Base-by-base conservation (phyloP, 345 rosid genomes). In the Brassica juncea region DNA sequence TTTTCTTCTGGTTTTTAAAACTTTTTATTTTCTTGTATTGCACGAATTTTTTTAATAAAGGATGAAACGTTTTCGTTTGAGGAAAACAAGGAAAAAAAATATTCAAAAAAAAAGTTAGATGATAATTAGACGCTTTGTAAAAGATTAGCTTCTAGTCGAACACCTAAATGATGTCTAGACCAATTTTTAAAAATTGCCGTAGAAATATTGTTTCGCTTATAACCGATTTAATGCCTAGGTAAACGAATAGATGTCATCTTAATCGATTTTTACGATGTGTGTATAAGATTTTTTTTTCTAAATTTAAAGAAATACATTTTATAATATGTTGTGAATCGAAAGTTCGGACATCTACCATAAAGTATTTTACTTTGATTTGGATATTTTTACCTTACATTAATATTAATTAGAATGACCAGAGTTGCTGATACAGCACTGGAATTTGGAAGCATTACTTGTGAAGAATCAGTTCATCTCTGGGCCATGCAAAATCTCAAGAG, bases 361-460 rank as follows among this genome's bases (percentile, higher is more conserved):
- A 35, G 1, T 35, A 35, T 35, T 35, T 35, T 35, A 35, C 10
- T 35, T 35, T 35, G 42, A 35, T 35, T 35, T 35, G 10, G 42
- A 35, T 35, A 35, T 10, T 35, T 35, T 35, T 35, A 6, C 9
- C 39, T 35, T 35, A 35, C 4, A 31, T 31, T 31, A 31, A 31
- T 31, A 31, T 31, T 3, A 31, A 19, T 19, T 19, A 19, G 42
- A 35, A 35, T 35, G 7, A 35, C 39, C 39, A 28, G 39, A 7
- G 7, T 34, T 8, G 8, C 42, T 35, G 42, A 35, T 35, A 35
- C 42, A 35, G 2, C 9, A 35, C 10, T 8, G 10, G 9, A 35
- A 35, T 35, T 7, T 35, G 9, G 42, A 35, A 7, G 42, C 42
- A 31, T 31, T 19, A 19, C 34, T 31, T 31, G 86, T 90, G 57